Base-by-base conservation (phyloP, 2,329 filamentous ascomycete genomes). In the Pseudogymnoascus sp. region DNA sequence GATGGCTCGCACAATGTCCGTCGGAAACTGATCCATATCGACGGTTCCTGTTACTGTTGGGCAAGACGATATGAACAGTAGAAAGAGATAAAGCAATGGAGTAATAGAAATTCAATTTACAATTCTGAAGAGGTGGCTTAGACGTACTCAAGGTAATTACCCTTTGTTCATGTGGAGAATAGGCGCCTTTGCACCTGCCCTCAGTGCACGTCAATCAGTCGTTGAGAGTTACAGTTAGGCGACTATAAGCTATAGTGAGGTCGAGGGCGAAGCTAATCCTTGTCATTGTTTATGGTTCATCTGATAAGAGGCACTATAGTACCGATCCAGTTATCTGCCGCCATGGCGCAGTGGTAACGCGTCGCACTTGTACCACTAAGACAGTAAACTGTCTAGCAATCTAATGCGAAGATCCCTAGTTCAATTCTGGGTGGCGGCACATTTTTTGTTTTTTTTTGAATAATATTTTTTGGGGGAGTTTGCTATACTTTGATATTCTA, bases 341-440 rank as follows among this genome's bases (percentile, higher is more conserved):
- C 33, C 56, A 37, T 60, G 56, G 56, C 56, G 56, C 56, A 60
- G 56, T 60, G 56, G 56, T 60, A 60, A 60, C 56, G 56, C 56
- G 56, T 60, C 56, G 31, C 56, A 60, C 56, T 60, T 60, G 56
- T 60, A 60, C 37, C 56, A 60, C 56, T 60, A 60, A 60, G 56
- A 60, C 56, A 60, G 56, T 60, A 37, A 60, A 60, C 56, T 60
- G 56, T 38, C 56, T 60, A 40, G 37, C 56, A 40, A 60, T 37
- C 56, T 60, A 40, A 60, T 60, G 56, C 31, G 56, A 60, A 60
- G 56, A 60, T 60, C 56, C 33, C 56, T 60, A 40, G 56, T 60
- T 60, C 56, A 40, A 60, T 60, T 60, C 56, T 40, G 37, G 56
- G 33, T 37, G 56, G 31, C 56, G 56, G 56, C 56, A 60, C n/a